Conservation (phyloP, 305 asterid genomes). For the Solanum hybrid region DNA sequence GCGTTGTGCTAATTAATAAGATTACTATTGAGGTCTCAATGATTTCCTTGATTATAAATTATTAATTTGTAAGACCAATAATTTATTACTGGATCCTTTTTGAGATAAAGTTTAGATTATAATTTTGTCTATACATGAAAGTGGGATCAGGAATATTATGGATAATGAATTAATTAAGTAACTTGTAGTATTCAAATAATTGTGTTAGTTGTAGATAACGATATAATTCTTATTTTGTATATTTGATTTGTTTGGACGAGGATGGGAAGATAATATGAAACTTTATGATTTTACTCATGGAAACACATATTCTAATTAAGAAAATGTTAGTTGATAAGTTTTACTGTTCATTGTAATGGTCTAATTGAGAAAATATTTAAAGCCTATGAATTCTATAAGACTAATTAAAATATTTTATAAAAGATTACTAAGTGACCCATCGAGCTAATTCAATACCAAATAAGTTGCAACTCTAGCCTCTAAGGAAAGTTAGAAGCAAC, state of each 20-base stretch:
- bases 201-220: not conserved
- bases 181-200: not conserved
- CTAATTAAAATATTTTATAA: not conserved
- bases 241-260: not conserved
- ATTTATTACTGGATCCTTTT: not conserved
- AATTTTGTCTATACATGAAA: not conserved
- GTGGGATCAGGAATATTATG: not conserved
- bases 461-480: not conserved
- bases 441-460: not conserved
- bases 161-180: not conserved
- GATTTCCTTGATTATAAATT: not conserved
- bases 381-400: rapidly evolving
- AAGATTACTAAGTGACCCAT: not conserved
- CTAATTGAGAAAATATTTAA: too few relatives aligned
- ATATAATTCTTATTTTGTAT: not conserved
- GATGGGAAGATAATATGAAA: not conserved
- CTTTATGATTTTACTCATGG: not conserved
- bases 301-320: not conserved
- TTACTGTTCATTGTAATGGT: not conserved
- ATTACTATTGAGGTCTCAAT: not conserved
- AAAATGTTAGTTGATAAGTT: not conserved
- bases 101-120: not conserved
- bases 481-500: not conserved
- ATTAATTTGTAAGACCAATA: not conserved
- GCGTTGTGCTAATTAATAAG: not conserved